Evolutionary conservation across 2,329 filamentous ascomycete species (phyloP).

Genomic region (Penicillium vulpinum): DNA sequence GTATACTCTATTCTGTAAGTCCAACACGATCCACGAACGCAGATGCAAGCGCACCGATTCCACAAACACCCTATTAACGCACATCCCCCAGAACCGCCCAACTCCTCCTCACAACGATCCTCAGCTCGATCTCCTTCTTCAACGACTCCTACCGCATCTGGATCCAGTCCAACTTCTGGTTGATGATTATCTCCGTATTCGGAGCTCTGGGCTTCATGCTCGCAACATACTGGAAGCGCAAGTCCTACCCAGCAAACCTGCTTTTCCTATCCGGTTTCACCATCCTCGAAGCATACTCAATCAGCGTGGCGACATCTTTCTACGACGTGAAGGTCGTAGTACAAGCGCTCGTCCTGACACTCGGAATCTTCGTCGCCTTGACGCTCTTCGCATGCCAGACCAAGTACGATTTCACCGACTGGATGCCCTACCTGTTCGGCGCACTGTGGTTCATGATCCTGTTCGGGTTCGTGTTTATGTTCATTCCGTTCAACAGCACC

Average conservation of each 20-base stretch:
- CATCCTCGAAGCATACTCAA: slow-evolving; percentile 85
- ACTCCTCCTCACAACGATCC: slow-evolving; percentile 75
- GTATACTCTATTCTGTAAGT: slow-evolving; percentile 89
- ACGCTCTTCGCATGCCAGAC: slow-evolving; percentile 91
- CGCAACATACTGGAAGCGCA: slow-evolving; percentile 92
- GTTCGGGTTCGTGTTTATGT: slow-evolving; percentile 88
- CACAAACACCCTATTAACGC: background rate
- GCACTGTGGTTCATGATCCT: slow-evolving; percentile 85
- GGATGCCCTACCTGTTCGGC: slow-evolving; percentile 94
- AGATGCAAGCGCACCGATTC: background rate
- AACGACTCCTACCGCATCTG: slow-evolving; percentile 74
- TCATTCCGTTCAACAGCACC: slow-evolving; percentile 81
- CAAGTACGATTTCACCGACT: slow-evolving; percentile 96
- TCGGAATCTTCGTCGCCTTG: slow-evolving; percentile 63
- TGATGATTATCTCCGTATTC: slow-evolving; percentile 85
- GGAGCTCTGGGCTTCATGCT: slow-evolving; percentile 81
- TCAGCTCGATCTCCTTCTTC: slow-evolving; percentile 85
- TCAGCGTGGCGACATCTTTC: slow-evolving; percentile 89
- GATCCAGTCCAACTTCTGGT: slow-evolving; percentile 80
- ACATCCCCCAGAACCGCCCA: slow-evolving; percentile 68
- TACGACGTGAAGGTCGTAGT: slow-evolving; percentile 82
- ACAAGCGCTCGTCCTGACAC: slow-evolving; percentile 83
- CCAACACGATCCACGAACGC: background rate
- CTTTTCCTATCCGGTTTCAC: slow-evolving; percentile 91
- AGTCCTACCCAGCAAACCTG: slow-evolving; percentile 91